Evolutionary conservation across 164 flowering plant species (phyloP).

Genomic region (Tetrastigma voinierianum): DNA sequence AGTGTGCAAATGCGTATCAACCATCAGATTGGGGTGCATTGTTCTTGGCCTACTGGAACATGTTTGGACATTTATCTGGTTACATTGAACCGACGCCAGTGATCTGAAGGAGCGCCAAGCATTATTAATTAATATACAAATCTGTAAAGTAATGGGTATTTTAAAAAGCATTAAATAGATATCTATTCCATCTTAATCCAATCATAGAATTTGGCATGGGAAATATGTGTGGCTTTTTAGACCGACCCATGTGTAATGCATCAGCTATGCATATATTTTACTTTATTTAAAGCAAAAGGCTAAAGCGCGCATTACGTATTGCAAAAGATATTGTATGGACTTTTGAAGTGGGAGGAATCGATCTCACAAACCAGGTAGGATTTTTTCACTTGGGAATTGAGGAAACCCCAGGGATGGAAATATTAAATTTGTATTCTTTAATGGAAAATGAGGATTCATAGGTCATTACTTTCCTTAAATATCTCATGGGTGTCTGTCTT

Average conservation of each 20-base stretch:
- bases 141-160: background rate
- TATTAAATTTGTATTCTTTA: conserved; percentile 6
- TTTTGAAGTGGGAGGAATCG: too few relatives aligned
- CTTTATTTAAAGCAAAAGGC: background rate
- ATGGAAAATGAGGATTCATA: background rate
- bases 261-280: too few relatives aligned
- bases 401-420: conserved; percentile 13
- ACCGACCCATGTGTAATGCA: too few relatives aligned
- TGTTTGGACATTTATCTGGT: background rate
- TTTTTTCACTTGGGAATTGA: conserved; percentile 17
- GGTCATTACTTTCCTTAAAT: conserved; percentile 23
- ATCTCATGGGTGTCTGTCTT: conserved; percentile 12
- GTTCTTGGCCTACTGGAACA: conserved; percentile 19
- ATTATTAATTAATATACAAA: too few relatives aligned
- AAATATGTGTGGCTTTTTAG: background rate
- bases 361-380: conserved; percentile 18
- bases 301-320: background rate
- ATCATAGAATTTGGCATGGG: background rate
- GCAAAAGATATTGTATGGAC: conserved; percentile 5
- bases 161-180: background rate
- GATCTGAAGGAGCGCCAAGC: background rate
- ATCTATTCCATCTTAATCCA: background rate
- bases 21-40: conserved; percentile 21
- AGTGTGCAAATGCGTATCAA: conserved; percentile 18
- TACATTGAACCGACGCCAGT: conserved; percentile 4